Evolutionary conservation across 2,329 filamentous ascomycete species (phyloP), one percentile per base, ranked within the genome.

Genomic region (Talaromyces sp.): DNA sequence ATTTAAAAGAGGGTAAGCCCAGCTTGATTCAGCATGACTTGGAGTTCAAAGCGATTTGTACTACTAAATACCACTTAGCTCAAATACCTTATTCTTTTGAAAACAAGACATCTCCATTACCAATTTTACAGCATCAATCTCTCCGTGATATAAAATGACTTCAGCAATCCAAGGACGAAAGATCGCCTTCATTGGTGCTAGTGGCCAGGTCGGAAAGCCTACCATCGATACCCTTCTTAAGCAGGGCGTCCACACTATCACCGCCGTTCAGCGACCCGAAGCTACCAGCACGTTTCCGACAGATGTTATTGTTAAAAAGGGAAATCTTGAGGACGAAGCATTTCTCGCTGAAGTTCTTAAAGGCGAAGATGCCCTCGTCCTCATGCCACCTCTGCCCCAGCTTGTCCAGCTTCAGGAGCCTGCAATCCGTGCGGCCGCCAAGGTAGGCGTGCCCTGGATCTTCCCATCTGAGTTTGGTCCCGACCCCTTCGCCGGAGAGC

Each of bases 321-420:
- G 87, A 19, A 77, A 85, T 75, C 87, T 87, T 71, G 70, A 79
- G 13, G 75, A 83, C 19, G 75, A 79, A 4, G 67, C 70, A 4
- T 77, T 81, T 1, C 70, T 88, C 9, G 76, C 83, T 1, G 71
- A 72, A 1, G 85, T 84, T 2, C 80, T 88, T 3, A 71, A 76
- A 37, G 84, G 78, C 65, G 84, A 88, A 67, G 80, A 88, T n/a
- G 82, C 81, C 48, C 76, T 88, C 3, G 76, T 87, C 68, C 86
- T 88, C 63, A 85, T 84, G 10, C 71, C 88, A 64, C 67, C 78
- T 16, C 70, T 75, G 1, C 72, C 60, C 0, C 83, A 82, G 0
- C 77, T 83, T 0, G 72, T 65, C 0, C 81, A 82, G 8, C 79
- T 79, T 1, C 81, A 86, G 54, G 71, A 70, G 62, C 24, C 27